phyloP scores from a whole-genome alignment of 2,329 filamentous ascomycete species.

The Sclerotinia sclerotiorum region DNA sequence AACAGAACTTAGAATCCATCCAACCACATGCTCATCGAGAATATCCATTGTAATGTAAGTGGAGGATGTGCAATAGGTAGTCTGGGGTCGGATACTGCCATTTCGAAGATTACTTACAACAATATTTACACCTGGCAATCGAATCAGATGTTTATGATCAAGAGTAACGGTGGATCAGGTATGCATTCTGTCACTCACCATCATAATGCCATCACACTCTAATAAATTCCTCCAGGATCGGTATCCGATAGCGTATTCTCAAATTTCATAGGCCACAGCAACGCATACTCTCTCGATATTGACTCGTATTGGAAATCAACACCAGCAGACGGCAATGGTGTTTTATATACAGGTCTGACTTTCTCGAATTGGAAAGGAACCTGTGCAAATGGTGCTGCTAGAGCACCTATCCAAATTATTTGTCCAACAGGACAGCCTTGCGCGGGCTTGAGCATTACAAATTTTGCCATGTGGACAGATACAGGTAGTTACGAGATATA shows the following conservation, averaged over 20 bases:
- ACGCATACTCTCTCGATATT: conserved; percentile 58
- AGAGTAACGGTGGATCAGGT: conserved; percentile 54
- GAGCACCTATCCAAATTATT: conserved; percentile 41
- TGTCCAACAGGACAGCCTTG: conserved; percentile 36
- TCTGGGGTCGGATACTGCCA: conserved; percentile 49
- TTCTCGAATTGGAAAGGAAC: conserved; percentile 56
- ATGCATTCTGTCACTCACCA: too few relatives aligned
- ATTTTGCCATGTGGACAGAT: conserved; percentile 43
- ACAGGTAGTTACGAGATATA: conserved; percentile 18
- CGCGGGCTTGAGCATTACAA: conserved; percentile 40
- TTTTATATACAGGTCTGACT: conserved; percentile 53
- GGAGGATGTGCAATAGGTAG: conserved; percentile 60
- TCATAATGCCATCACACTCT: not conserved
- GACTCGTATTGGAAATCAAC: conserved; percentile 55
- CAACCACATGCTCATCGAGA: conserved; percentile 54
- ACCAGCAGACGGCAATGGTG: conserved; percentile 49
- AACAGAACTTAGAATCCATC: conserved; percentile 33
- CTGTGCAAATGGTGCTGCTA: conserved; percentile 38
- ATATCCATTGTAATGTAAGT: conserved; percentile 61
- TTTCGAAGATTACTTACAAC: conserved; percentile 54
- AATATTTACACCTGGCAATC: conserved; percentile 44
- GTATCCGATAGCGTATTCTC: conserved; percentile 53
- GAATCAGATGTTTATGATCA: conserved; percentile 65
- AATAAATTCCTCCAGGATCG: conserved; percentile 42
- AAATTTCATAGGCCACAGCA: conserved; percentile 60